phyloP scores from a whole-genome alignment of 2,329 filamentous ascomycete genomes.

The Talaromyces verruculosus region DNA sequence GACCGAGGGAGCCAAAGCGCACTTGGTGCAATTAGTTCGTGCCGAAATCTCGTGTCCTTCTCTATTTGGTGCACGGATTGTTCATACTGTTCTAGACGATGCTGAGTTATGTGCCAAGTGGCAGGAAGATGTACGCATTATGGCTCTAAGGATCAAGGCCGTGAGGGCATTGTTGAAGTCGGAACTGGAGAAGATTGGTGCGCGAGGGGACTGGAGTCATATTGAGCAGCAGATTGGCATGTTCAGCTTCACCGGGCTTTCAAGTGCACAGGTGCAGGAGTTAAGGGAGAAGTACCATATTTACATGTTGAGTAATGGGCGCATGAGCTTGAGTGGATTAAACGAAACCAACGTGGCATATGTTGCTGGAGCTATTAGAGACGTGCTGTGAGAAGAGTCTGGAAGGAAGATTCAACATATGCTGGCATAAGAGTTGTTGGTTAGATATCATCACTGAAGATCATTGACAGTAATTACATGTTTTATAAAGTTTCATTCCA shows the following conservation, averaged over 20 bases:
- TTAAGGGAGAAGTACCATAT: slow-evolving; percentile 45
- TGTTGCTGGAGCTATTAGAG: slow-evolving; percentile 40
- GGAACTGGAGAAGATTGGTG: slow-evolving; percentile 79
- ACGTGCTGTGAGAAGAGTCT: slow-evolving; percentile 26
- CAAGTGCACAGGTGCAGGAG: slow-evolving; percentile 25
- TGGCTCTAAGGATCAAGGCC: slow-evolving; percentile 88
- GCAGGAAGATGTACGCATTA: slow-evolving; percentile 83
- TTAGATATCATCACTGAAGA: slow-evolving; percentile 3
- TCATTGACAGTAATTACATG: slow-evolving; percentile 6
- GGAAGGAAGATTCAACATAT: slow-evolving; percentile 8
- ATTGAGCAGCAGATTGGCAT: slow-evolving; percentile 87
- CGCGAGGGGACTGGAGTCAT: slow-evolving; percentile 91
- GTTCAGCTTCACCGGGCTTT: slow-evolving; percentile 62
- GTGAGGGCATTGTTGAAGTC: slow-evolving; percentile 78
- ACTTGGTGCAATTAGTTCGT: slow-evolving; percentile 39
- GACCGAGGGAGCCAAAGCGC: slow-evolving; percentile 25
- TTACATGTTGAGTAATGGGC: slow-evolving; percentile 37
- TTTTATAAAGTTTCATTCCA: slow-evolving; percentile 15
- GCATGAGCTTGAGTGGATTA: slow-evolving; percentile 38
- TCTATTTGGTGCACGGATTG: slow-evolving; percentile 85
- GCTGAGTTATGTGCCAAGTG: slow-evolving; percentile 76
- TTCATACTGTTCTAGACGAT: slow-evolving; percentile 77
- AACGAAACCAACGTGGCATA: slow-evolving; percentile 42
- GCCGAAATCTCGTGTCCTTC: slow-evolving; percentile 57
- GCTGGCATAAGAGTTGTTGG: slow-evolving; percentile 5